Percentiles rank a stretch among this genome's conserved stretches.
Evolutionary conservation across 257 asterid species (phyloP).

Genomic region (Lycium ferocissimum): DNA sequence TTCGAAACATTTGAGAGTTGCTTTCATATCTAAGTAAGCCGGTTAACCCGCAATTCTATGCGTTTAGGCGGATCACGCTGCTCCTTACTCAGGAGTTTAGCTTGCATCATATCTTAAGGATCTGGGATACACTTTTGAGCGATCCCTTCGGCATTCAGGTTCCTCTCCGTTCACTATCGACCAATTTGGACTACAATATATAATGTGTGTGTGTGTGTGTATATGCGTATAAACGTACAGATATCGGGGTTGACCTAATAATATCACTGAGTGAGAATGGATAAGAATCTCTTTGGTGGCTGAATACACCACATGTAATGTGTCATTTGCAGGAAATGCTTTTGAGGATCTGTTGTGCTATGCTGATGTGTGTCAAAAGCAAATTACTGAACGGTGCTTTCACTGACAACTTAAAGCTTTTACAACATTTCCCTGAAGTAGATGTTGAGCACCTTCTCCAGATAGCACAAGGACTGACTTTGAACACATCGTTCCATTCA

Average conservation of each 20-base stretch:
- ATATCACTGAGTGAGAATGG: neutral
- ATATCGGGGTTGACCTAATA: neutral
- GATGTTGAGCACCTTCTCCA: constrained; percentile 35
- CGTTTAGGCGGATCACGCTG: constrained; percentile 42
- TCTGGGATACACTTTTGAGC: constrained; percentile 43
- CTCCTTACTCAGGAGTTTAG: constrained; percentile 41
- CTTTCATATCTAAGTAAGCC: neutral
- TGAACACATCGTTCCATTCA: neutral
- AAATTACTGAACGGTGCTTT: constrained; percentile 30
- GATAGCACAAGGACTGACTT: constrained; percentile 30
- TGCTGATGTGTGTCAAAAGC: constrained; percentile 37
- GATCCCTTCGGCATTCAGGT: constrained; percentile 39
- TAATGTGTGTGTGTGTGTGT: neutral
- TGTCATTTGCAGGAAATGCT: constrained; percentile 35
- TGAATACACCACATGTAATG: neutral
- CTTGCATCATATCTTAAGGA: constrained; percentile 31
- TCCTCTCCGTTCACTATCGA: neutral
- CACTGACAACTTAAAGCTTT: constrained; percentile 33
- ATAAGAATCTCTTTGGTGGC: neutral
- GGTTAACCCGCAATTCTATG: constrained; percentile 39
- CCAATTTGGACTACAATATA: neutral
- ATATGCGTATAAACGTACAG: neutral
- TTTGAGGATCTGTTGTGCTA: constrained; percentile 39
- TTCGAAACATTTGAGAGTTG: neutral
- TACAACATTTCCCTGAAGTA: constrained; percentile 34